These are phyloP conservation scores for Boletus insuetus DNA, from an alignment of 768 basidiomycete species.

Conservation along the genomic window DNA sequence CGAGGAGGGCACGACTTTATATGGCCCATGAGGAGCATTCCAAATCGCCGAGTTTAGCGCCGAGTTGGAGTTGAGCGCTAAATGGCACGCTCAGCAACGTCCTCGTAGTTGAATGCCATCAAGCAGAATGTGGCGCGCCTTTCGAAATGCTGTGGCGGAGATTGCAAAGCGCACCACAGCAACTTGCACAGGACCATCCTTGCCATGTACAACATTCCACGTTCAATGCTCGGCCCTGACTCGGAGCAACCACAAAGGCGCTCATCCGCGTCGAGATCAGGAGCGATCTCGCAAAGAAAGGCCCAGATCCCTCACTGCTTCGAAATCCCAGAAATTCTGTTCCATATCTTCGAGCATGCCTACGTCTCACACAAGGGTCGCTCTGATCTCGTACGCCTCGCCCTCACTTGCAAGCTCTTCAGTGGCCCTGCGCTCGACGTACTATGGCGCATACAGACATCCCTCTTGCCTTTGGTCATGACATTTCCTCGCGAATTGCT, in stretches of 20 bases:
- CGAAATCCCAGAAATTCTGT: slow-evolving; percentile 18
- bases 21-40: slow-evolving; percentile 10
- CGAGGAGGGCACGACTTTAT: slow-evolving; percentile 17
- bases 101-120: too few relatives aligned
- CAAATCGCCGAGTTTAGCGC: slow-evolving; percentile 7
- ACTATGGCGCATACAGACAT: slow-evolving; percentile 21
- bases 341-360: slow-evolving; percentile 16
- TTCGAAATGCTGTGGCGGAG: slow-evolving; percentile 2
- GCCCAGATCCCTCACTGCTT: slow-evolving; percentile 8
- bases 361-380: slow-evolving; percentile 5
- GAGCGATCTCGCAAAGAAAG: not conserved
- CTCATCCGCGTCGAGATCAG: not conserved
- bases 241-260: not conserved
- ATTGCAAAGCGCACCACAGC: not conserved
- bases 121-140: not conserved
- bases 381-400: slow-evolving; percentile 13
- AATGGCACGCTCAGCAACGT: too few relatives aligned
- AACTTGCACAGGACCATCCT: not conserved
- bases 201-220: not conserved
- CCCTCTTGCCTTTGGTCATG: slow-evolving; percentile 14
- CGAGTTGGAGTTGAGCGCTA: not conserved
- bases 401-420: slow-evolving; percentile 18
- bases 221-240: not conserved
- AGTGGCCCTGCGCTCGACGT: slow-evolving; percentile 19
- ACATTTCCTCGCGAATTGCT: slow-evolving; percentile 18